Evolutionary conservation across 2,329 filamentous ascomycete genomes (phyloP).

Genomic region (Aspergillus felis): DNA sequence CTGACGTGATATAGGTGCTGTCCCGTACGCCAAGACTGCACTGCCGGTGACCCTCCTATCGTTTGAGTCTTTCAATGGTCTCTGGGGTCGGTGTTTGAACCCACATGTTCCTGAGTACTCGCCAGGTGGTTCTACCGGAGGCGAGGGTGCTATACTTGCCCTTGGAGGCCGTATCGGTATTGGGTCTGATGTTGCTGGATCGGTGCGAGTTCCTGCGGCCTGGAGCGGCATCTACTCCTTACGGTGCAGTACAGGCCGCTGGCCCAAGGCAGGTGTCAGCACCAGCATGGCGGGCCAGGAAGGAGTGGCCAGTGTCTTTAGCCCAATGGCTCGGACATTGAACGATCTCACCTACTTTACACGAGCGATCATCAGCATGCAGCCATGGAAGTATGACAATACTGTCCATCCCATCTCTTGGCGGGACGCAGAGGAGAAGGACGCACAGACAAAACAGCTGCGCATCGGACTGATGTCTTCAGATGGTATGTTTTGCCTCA

Average conservation of each 20-base stretch:
- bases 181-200: conserved; percentile 86
- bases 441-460: conserved; percentile 60
- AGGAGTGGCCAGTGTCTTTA: conserved; percentile 82
- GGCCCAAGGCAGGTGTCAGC: conserved; percentile 78
- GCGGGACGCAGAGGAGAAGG: conserved; percentile 59
- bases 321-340: conserved; percentile 84
- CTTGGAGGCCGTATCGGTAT: conserved; percentile 81
- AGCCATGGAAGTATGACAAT: conserved; percentile 86
- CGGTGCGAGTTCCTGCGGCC: conserved; percentile 79
- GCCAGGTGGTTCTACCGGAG: conserved; percentile 83
- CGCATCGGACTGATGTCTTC: conserved; percentile 73
- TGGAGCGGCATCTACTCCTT: conserved; percentile 87
- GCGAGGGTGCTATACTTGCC: conserved; percentile 77
- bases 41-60: conserved; percentile 80
- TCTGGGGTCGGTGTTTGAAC: conserved; percentile 81
- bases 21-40: conserved; percentile 92
- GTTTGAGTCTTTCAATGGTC: conserved; percentile 73
- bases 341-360: conserved; percentile 83
- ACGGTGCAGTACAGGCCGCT: conserved; percentile 81
- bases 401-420: conserved; percentile 81
- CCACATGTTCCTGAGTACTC: conserved; percentile 81
- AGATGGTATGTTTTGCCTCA: conserved; percentile 48
- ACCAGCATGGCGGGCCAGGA: conserved; percentile 94
- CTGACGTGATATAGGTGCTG: conserved; percentile 53
- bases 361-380: conserved; percentile 69